Base-by-base conservation (phyloP, 495 filamentous ascomycete species). In the Saxophila tyrrhenica region DNA sequence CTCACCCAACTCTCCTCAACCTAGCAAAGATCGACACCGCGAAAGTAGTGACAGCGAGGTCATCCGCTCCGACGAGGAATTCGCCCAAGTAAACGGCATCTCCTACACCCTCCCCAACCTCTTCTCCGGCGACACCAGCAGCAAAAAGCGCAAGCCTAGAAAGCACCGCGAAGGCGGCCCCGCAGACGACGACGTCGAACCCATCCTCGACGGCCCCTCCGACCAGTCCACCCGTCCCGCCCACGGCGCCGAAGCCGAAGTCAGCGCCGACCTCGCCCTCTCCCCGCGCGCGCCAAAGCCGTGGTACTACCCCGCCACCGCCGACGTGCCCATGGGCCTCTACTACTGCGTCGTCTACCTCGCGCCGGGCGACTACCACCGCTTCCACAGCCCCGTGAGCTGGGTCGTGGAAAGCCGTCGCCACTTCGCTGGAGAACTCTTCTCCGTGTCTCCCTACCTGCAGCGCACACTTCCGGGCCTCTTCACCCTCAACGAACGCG, bases 361-460 rank as follows among this genome's bases (percentile, higher is more conserved):
- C n/a, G 92, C 92, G 0, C 92, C 92, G 0, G 92, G 92, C 23
- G 92, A 99, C 70, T 99, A 99, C 73, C 92, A 99, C 71, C 86
- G 90, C 48, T 99, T 97, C 75, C 92, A 99, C 70, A 92, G 86
- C 2, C 92, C 92, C 0, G 81, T 86, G 2, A 83, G 84, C 53
- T 99, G 92, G 92, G 92, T 99, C 1, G 90, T 87, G 32, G 85
- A 95, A 68, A 80, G 78, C 61, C 81, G 92, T 11, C 82, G 92
- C 3, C 92, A 99, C 69, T 99, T 99, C 68, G 89, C 92, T 9
- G 92, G 92, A 23, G 92, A 99, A 69, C 75, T 99, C 17, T 99
- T 87, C 72, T 87, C 82, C 47, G 92, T 99, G 17, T 94, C 87
- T 2, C 92, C 92, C 0, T 99, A 95, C 65, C 75, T 99, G 15